Base-by-base conservation (phyloP, 2,329 filamentous ascomycete species). In the Xylaria sp. region DNA sequence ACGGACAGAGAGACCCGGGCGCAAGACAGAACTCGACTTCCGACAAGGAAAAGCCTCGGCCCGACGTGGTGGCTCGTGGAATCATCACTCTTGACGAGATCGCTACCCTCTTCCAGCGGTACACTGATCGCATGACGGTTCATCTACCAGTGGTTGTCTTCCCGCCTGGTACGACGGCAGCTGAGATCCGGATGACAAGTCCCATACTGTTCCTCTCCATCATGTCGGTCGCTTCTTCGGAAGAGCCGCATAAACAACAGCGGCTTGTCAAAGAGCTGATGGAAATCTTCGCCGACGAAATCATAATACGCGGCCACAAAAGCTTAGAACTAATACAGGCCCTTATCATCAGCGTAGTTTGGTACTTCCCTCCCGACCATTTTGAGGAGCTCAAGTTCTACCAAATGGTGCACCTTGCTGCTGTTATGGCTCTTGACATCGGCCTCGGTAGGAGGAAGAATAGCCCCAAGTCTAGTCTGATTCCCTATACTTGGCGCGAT, bases 331-430 rank as follows among this genome's bases (percentile, higher is more conserved):
- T 96, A 6, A 87, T 96, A 8, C 93, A 97, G 77, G 86, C 91
- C 1, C 79, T 96, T 42, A 84, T 92, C 61, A 80, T 96, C 3
- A 83, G 87, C 6, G 87, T 89, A n/a, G 84, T 93, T 19, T 96
- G 92, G 91, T 96, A 96, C 75, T 88, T 88, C 74, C 92, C 92
- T 15, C 92, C 92, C 0, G 89, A 94, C 68, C 85, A 91, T 70
- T 91, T 91, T 62, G 92, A 96, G 71, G 90, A 95, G 77, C 86
- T 94, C 72, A 95, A 95, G 73, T 96, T 95, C 75, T 96, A 95
- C 78, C 91, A 94, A 78, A 84, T 95, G 67, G 87, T 92, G 47
- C 92, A 96, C 74, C 87, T 92, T 72, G 90, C 91, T 2, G 89
- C 89, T 50, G 85, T 92, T 69, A 92, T 96, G 88, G 90, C 89